A percentile compares a stretch with the other conserved stretches of the same genome.
Conservation (phyloP, 2,329 filamentous ascomycete genomes). For the Fusarium luffae region DNA sequence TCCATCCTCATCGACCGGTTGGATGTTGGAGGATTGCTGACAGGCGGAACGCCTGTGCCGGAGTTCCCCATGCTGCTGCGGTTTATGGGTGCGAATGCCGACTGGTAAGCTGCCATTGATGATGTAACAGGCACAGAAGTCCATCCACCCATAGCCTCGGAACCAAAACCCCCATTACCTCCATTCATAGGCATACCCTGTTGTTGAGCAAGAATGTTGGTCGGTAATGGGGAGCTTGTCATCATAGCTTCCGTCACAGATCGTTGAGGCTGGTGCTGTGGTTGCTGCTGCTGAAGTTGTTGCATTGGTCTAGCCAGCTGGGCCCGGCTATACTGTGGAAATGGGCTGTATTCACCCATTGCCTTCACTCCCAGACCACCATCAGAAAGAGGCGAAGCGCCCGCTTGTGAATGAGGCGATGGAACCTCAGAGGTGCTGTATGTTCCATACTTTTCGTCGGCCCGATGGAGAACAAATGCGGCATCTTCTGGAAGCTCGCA, state of each 20-base stretch:
- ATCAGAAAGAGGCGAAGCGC: constrained; percentile 48
- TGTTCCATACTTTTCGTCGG: constrained; percentile 82
- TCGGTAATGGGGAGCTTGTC: constrained; percentile 25
- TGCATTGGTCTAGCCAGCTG: constrained; percentile 42
- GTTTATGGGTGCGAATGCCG: constrained; percentile 37
- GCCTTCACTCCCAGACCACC: constrained; percentile 37
- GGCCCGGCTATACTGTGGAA: constrained; percentile 49
- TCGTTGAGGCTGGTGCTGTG: constrained; percentile 25
- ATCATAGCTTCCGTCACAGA: constrained; percentile 28
- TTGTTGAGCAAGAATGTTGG: constrained; percentile 24
- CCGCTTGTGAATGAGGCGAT: constrained; percentile 59
- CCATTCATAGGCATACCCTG: constrained; percentile 38
- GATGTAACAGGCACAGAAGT: constrained; percentile 30
- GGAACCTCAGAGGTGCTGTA: constrained; percentile 72
- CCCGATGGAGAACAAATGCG: constrained; percentile 76
- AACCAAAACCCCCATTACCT: constrained; percentile 35
- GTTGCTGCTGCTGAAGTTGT: constrained; percentile 27
- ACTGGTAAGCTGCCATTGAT: constrained; percentile 38
- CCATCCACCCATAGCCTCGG: constrained; percentile 46
- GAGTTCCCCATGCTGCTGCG: constrained; percentile 25
- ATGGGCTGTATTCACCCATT: constrained; percentile 50
- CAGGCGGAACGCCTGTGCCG: constrained; percentile 31
- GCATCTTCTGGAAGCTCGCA: constrained; percentile 90
- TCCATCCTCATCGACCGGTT: constrained; percentile 55
- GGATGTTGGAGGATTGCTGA: constrained; percentile 33